Base-by-base conservation (phyloP, 352 stramenopile species). In the Aphanomyces invadans region DNA sequence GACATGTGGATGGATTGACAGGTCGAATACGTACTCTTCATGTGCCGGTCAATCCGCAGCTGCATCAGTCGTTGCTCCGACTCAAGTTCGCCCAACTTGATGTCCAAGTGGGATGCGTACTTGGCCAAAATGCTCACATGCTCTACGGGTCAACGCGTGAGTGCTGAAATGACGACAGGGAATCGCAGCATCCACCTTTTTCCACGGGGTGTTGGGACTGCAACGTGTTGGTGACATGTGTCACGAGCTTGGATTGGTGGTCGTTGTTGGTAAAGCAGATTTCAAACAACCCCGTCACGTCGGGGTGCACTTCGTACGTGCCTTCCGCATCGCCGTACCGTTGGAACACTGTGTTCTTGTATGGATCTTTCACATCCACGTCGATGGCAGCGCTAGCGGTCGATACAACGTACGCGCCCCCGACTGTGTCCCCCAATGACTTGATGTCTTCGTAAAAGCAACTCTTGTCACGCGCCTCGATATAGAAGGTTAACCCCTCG, bases 371-470 rank as follows among this genome's bases (percentile, higher is more conserved):
- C 57, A 92, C 75, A 71, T 86, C 79, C 33, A 90, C 17, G 31
- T 90, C 78, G 48, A 89, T 89, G 49, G 87, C 79, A 61, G 79
- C 87, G 62, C 87, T 76, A 2, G 76, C 83, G 0, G 83, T 88
- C 53, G 79, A 81, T 29, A 92, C 83, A 9, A 92, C 74, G 55
- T 87, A 92, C 0, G 83, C 81, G 12, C 83, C 83, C 31, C 73
- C 68, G 56, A 92, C 69, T 26, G 81, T 73, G 46, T 92, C 83
- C 11, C 71, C 79, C 31, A 81, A 73, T 29, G 77, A 80, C 70
- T 90, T 92, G 54, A 73, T 78, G 69, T 92, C 77, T 61, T 89
- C 76, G 60, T 76, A 92, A 62, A 89, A 92, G 39, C 83, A 92
- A 55, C 76, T 72, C 44, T 73, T 68, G 28, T 73, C 71, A 31